Evolutionary conservation across 2,329 filamentous ascomycete genomes (phyloP).

Genomic region (Cladophialophora exuberans): DNA sequence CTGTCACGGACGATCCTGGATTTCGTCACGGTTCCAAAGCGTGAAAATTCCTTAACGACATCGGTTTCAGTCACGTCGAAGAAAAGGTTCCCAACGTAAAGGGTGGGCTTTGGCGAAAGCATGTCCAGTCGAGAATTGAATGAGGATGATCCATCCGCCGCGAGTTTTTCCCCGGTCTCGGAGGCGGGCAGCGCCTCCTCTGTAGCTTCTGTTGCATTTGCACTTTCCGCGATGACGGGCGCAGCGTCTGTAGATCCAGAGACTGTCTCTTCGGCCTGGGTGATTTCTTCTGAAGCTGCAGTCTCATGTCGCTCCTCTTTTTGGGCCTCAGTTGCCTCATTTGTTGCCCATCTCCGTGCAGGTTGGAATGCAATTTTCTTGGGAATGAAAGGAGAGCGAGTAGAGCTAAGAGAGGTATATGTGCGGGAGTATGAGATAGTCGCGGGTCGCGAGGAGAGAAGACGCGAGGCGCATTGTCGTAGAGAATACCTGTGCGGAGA

Average conservation of each 20-base stretch:
- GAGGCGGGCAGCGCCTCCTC: constrained; percentile 22
- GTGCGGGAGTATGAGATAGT: constrained; percentile 48
- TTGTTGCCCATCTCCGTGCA: constrained; percentile 55
- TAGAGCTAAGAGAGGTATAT: constrained; percentile 43
- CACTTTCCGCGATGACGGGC: constrained; percentile 25
- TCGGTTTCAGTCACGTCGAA: constrained; percentile 68
- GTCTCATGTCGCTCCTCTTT: constrained; percentile 30
- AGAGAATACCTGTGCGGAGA: constrained; percentile 56
- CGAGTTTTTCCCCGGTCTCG: constrained; percentile 21
- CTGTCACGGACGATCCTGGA: constrained; percentile 63
- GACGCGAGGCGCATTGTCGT: constrained; percentile 60
- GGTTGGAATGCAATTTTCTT: constrained; percentile 42
- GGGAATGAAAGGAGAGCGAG: constrained; percentile 43
- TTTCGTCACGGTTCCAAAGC: constrained; percentile 59
- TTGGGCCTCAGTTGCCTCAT: constrained; percentile 39
- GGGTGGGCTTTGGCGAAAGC: constrained; percentile 45
- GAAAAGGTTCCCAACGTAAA: constrained; percentile 72
- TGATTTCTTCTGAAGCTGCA: constrained; percentile 34
- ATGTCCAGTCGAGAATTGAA: constrained; percentile 4
- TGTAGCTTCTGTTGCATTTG: constrained; percentile 25
- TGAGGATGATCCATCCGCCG: constrained; percentile 2
- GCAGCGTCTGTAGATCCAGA: constrained; percentile 27
- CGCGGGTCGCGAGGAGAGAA: constrained; percentile 52
- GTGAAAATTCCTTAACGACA: constrained; percentile 61
- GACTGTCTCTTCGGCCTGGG: constrained; percentile 26